Evolutionary conservation across 106 monocot species (phyloP).

Genomic region (Amphibolis antarctica): DNA sequence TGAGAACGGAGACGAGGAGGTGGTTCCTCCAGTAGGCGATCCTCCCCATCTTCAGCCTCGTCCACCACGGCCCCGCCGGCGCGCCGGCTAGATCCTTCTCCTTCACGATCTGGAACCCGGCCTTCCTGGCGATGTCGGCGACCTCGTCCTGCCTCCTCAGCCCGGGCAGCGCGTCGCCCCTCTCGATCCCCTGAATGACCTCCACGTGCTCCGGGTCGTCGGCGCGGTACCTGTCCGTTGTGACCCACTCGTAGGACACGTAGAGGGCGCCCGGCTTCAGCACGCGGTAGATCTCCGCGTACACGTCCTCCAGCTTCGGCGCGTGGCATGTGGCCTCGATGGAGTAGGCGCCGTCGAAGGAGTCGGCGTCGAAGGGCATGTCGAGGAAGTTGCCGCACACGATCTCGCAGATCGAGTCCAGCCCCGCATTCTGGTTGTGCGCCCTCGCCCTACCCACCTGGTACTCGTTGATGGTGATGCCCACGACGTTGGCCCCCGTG

Average conservation of each 20-base stretch:
- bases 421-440: slow-evolving; percentile 76
- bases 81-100: slow-evolving; percentile 60
- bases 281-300: slow-evolving; percentile 63
- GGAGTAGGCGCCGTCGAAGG: slow-evolving; percentile 85
- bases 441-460: slow-evolving; percentile 60
- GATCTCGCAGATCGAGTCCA: slow-evolving; percentile 65
- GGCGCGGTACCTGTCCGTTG: slow-evolving; percentile 42
- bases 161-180: slow-evolving; percentile 83
- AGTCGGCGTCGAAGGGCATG: slow-evolving; percentile 54
- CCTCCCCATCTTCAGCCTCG: slow-evolving; percentile 71
- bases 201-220: slow-evolving; percentile 55
- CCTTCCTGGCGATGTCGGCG: slow-evolving; percentile 32
- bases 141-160: slow-evolving; percentile 62
- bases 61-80: slow-evolving; percentile 78
- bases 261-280: slow-evolving; percentile 64
- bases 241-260: slow-evolving; percentile 88
- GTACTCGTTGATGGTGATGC: slow-evolving; percentile 87
- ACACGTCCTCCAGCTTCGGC: slow-evolving; percentile 66
- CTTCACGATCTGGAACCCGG: slow-evolving; percentile 60
- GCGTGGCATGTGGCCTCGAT: slow-evolving; percentile 95
- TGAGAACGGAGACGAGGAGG: slow-evolving; percentile 38
- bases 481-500: slow-evolving; percentile 40
- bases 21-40: slow-evolving; percentile 84
- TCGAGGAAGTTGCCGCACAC: slow-evolving; percentile 79
- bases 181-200: slow-evolving; percentile 67